Evolutionary conservation across 2,329 filamentous ascomycete species (phyloP).

Genomic region (Arthroderma sp.): DNA sequence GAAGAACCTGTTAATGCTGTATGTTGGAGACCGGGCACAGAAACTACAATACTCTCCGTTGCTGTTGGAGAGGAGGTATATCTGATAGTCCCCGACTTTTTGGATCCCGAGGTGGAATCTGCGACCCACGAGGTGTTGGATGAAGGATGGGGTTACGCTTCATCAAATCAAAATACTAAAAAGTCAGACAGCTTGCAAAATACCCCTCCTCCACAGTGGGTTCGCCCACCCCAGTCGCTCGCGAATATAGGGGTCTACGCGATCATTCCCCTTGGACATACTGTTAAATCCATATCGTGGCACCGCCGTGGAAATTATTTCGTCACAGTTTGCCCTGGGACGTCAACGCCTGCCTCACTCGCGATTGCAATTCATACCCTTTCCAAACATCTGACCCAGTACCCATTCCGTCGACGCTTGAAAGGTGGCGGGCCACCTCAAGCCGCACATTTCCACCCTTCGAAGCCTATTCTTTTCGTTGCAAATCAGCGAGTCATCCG

Average conservation of each 20-base stretch:
- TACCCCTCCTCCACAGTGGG: slow-evolving; percentile 62
- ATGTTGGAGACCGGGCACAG: slow-evolving; percentile 75
- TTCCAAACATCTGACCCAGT: slow-evolving; percentile 86
- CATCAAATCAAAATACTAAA: slow-evolving; percentile 30
- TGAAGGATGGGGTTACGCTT: slow-evolving; percentile 86
- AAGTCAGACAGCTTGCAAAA: slow-evolving; percentile 38
- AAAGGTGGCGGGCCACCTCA: slow-evolving; percentile 66
- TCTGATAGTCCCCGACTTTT: slow-evolving; percentile 62
- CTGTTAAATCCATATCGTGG: slow-evolving; percentile 83
- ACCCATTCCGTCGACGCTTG: slow-evolving; percentile 66
- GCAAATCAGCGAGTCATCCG: slow-evolving; percentile 88
- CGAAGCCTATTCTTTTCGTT: slow-evolving; percentile 84
- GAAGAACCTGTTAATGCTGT: slow-evolving; percentile 74
- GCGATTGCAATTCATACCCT: slow-evolving; percentile 91
- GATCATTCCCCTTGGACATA: slow-evolving; percentile 63
- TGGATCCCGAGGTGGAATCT: slow-evolving; percentile 60
- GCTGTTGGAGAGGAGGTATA: slow-evolving; percentile 75
- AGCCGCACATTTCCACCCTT: slow-evolving; percentile 87
- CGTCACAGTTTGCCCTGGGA: slow-evolving; percentile 67
- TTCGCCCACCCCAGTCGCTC: slow-evolving; percentile 59
- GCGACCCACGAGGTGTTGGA: slow-evolving; percentile 65
- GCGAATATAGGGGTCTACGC: slow-evolving; percentile 65
- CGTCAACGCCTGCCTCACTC: slow-evolving; percentile 34
- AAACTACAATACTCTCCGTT: slow-evolving; percentile 68
- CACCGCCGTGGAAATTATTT: slow-evolving; percentile 92